Evolutionary conservation across 208 protist species (phyloP), one percentile per base, ranked within the genome.

Genomic region (Leptomonas pyrrhocoris): DNA sequence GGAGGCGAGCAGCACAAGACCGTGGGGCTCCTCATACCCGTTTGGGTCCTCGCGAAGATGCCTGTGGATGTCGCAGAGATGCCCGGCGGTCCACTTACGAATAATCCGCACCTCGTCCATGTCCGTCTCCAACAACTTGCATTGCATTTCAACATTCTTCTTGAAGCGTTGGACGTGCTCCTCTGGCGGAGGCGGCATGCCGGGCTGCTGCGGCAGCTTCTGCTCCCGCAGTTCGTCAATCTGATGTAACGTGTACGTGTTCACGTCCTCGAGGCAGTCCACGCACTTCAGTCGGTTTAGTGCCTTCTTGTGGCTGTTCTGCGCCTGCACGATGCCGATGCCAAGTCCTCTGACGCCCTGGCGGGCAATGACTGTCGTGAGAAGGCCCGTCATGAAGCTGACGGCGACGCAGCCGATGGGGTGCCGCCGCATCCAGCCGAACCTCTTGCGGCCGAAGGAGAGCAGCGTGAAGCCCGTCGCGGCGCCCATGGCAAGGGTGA

Each of bases 251-350:
- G 81, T 92, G 84, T 92, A 90, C 13, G 51, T 53, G 34, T 83
- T 83, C 13, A 94, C 86, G 70, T 94, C 89, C 36, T 90, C 89
- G 25, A 88, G 77, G 65, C 89, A 94, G 79, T 94, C 89, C 23
- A 85, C 74, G 65, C 89, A 94, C 25, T 80, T 58, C 9, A 94
- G 79, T 7, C 63, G 42, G 30, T 45, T 74, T 18, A 94, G 63
- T 13, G 89, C 86, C 79, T 83, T 86, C 55, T 83, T 79, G 68
- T 94, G 86, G 67, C 80, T 87, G 53, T 84, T 83, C 67, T 92
- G 81, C 53, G 89, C 86, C 54, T 83, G 73, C 43, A 88, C 77
- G 15, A 94, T 67, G 31, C 89, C 89, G 55, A 92, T 28, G 50
- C 86, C 89, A n/a, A 94, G 58, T 1, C 48, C 58, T 58, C 80